phyloP scores from a whole-genome alignment of 2,329 filamentous ascomycete species.

The Nectriaceae sp. region DNA sequence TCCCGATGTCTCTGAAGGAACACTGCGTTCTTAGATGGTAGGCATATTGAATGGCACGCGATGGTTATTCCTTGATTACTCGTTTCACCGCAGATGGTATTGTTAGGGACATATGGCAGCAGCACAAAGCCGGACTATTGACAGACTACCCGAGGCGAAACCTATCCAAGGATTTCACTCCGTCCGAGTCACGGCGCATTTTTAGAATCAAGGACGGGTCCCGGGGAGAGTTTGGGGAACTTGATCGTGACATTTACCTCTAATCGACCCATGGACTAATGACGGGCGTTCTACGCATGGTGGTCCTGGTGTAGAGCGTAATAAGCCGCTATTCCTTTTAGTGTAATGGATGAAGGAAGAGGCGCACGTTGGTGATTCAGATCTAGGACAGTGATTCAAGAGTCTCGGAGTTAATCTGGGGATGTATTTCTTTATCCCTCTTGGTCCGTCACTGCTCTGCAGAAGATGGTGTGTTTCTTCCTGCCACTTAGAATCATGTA shows the following conservation, averaged over 20 bases:
- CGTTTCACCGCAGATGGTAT: constrained; percentile 25
- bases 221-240: background rate
- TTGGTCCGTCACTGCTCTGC: constrained; percentile 10
- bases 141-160: constrained; percentile 14
- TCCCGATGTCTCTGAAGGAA: constrained; percentile 10
- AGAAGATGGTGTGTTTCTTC: constrained; percentile 14
- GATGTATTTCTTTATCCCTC: constrained; percentile 22
- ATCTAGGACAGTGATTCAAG: constrained; percentile 30
- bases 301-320: constrained; percentile 7
- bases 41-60: background rate
- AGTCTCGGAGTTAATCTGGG: constrained; percentile 24
- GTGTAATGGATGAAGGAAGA: constrained; percentile 7
- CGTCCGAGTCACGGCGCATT: background rate
- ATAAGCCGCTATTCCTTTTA: background rate
- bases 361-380: constrained; percentile 16
- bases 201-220: background rate
- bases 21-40: constrained; percentile 5
- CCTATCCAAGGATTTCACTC: constrained; percentile 18
- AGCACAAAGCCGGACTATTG: constrained; percentile 12
- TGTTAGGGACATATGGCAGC: constrained; percentile 18
- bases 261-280: constrained; percentile 10
- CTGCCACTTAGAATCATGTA: constrained; percentile 4
- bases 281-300: constrained; percentile 9
- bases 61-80: constrained; percentile 13
- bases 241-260: too few species aligned